phyloP scores from a whole-genome alignment of 2,329 filamentous ascomycete species.

The Gremmenia infestans region DNA sequence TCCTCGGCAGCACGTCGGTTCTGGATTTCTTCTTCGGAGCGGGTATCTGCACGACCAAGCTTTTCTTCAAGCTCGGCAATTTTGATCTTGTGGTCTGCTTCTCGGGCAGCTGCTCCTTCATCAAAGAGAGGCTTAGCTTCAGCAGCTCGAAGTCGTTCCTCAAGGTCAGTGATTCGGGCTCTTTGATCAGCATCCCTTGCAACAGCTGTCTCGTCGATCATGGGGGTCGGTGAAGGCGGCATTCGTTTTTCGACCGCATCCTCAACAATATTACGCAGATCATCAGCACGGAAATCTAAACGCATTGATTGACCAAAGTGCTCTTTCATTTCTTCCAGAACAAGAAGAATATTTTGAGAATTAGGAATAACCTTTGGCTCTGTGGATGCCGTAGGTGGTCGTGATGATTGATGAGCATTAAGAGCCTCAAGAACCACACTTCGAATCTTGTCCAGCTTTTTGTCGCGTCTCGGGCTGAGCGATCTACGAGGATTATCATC shows the following conservation, averaged over 20 bases:
- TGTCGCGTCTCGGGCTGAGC: slow-evolving; percentile 72
- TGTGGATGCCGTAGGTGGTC: slow-evolving; percentile 29
- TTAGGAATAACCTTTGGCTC: slow-evolving; percentile 23
- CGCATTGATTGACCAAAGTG: slow-evolving; percentile 44
- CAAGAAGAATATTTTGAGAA: slow-evolving; percentile 55
- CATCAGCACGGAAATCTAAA: slow-evolving; percentile 43
- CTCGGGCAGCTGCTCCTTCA: slow-evolving; percentile 28
- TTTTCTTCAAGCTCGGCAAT: slow-evolving; percentile 66
- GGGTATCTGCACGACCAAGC: slow-evolving; percentile 57
- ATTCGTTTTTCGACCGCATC: slow-evolving; percentile 56
- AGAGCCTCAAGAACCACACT: slow-evolving; percentile 70
- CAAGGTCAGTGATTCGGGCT: slow-evolving; percentile 48
- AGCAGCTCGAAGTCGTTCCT: slow-evolving; percentile 59
- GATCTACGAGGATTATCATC: slow-evolving; percentile 72
- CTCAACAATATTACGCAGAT: slow-evolving; percentile 59
- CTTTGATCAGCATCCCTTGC: slow-evolving; percentile 18
- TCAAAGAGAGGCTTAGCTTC: slow-evolving; percentile 49
- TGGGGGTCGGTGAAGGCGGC: slow-evolving; percentile 40
- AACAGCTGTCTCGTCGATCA: slow-evolving; percentile 36
- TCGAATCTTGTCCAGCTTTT: slow-evolving; percentile 77
- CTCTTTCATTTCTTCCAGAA: slow-evolving; percentile 58
- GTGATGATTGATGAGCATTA: slow-evolving; percentile 44
- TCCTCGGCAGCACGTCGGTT: slow-evolving; percentile 66
- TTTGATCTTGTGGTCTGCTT: slow-evolving; percentile 17
- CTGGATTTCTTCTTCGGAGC: slow-evolving; percentile 59